These are phyloP conservation scores for Sugiyamaella chiloensis DNA, from an alignment of 805 yeast species.

Conservation along the genomic window DNA sequence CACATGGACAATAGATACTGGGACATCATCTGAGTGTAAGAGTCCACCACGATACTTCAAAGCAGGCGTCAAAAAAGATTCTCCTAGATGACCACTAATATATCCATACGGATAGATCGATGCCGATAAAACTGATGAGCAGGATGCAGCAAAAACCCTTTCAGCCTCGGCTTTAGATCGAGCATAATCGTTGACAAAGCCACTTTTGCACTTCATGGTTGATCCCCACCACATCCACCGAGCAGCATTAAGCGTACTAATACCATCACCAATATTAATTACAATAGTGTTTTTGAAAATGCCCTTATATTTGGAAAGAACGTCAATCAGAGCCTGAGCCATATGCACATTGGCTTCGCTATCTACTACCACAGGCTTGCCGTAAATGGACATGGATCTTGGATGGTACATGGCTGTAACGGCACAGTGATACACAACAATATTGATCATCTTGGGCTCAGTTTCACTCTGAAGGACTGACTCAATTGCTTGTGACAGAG, in stretches of 20 bases:
- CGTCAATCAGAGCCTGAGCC: not conserved
- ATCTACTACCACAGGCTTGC: not conserved
- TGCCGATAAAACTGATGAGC: constrained; percentile 16
- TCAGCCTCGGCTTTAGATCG: constrained; percentile 30
- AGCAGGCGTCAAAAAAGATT: constrained; percentile 26
- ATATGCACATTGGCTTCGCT: not conserved
- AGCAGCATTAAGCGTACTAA: not conserved
- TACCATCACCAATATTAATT: not conserved
- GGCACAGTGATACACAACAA: constrained; percentile 5
- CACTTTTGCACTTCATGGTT: not conserved
- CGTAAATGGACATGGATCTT: not conserved
- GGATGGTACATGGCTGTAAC: not conserved
- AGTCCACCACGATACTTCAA: constrained; percentile 21
- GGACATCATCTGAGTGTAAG: constrained; percentile 25
- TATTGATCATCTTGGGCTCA: not conserved
- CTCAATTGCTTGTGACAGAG: not conserved
- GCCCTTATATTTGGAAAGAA: not conserved
- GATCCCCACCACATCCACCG: not conserved
- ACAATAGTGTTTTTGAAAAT: not conserved
- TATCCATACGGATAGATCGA: constrained; percentile 27
- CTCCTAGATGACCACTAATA: constrained; percentile 29
- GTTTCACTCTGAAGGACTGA: not conserved
- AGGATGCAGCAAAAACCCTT: constrained; percentile 13
- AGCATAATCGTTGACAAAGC: constrained; percentile 28
- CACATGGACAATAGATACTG: constrained; percentile 31